These are phyloP conservation scores for Fusarium mangiferae DNA, from an alignment of 2,329 filamentous ascomycete genomes.

Conservation along the genomic window DNA sequence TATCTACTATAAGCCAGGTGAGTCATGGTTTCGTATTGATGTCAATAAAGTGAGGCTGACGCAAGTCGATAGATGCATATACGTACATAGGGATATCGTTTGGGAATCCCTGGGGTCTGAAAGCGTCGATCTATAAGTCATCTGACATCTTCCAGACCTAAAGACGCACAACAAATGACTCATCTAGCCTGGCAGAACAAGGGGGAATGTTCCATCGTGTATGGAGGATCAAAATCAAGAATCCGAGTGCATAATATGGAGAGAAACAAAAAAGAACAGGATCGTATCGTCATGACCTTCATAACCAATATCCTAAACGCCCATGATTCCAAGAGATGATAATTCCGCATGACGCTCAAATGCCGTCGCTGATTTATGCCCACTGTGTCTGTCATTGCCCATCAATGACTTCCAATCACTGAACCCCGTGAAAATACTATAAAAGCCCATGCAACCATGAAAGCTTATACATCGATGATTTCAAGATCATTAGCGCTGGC, in stretches of 20 bases:
- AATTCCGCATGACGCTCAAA: constrained; percentile 17
- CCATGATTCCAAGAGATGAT: constrained; percentile 4
- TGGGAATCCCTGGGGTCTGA: constrained; percentile 71
- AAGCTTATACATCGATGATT: constrained; percentile 39
- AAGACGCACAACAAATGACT: constrained; percentile 13
- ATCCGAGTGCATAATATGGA: constrained; percentile 1
- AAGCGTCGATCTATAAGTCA: constrained; percentile 67
- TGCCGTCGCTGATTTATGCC: not conserved
- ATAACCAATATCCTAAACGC: constrained; percentile 26
- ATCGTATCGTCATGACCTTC: constrained; percentile 25
- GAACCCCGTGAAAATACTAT: not conserved
- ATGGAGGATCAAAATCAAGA: not conserved
- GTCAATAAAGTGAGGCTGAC: constrained; percentile 23
- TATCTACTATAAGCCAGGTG: constrained; percentile 84
- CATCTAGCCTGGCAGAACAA: not conserved
- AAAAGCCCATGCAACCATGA: not conserved
- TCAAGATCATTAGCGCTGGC: constrained; percentile 50
- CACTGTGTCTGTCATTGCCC: not conserved
- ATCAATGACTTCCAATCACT: not conserved
- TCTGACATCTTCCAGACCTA: constrained; percentile 49
- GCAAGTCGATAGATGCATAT: constrained; percentile 65
- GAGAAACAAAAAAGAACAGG: constrained; percentile 2
- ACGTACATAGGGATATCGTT: constrained; percentile 72
- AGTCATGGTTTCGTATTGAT: constrained; percentile 45
- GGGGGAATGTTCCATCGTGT: not conserved